phyloP scores from a whole-genome alignment of 2,329 filamentous ascomycete species.

The Epichloe scottii region DNA sequence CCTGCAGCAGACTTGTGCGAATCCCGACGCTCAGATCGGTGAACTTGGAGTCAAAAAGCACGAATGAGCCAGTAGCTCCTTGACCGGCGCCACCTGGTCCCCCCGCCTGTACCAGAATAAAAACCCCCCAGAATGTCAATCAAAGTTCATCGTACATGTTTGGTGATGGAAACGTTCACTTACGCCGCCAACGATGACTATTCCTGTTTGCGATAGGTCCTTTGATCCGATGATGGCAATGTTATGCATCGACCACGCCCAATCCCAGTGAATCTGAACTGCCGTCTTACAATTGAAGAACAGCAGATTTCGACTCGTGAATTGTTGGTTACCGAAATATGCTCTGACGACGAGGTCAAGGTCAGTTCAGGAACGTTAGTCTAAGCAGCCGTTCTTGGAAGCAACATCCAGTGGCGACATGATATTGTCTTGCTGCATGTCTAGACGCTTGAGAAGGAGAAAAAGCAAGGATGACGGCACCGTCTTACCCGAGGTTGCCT shows the following conservation, averaged over 20 bases:
- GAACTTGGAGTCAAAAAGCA: neutral
- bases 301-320: constrained; percentile 52
- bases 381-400: too few relatives aligned
- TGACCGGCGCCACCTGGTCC: constrained; percentile 5
- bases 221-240: constrained; percentile 27
- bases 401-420: too few relatives aligned
- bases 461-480: too few relatives aligned
- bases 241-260: constrained; percentile 56
- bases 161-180: neutral
- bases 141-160: too few relatives aligned
- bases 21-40: constrained; percentile 1
- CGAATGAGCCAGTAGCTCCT: constrained; percentile 9
- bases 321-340: constrained; percentile 47
- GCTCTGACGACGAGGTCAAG: constrained; percentile 7
- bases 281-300: constrained; percentile 54
- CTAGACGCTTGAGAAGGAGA: too few relatives aligned
- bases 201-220: constrained; percentile 4
- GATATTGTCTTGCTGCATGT: too few relatives aligned
- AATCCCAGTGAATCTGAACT: constrained; percentile 60
- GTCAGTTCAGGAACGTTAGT: neutral
- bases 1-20: constrained; percentile 2
- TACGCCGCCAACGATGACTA: neutral
- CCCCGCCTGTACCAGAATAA: neutral
- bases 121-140: too few relatives aligned
- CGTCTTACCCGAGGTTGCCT: constrained; percentile 34